Percentiles rank a stretch among this genome's conserved stretches.
Conservation (phyloP, 164 flowering plant species). For the Protea cynaroides region DNA sequence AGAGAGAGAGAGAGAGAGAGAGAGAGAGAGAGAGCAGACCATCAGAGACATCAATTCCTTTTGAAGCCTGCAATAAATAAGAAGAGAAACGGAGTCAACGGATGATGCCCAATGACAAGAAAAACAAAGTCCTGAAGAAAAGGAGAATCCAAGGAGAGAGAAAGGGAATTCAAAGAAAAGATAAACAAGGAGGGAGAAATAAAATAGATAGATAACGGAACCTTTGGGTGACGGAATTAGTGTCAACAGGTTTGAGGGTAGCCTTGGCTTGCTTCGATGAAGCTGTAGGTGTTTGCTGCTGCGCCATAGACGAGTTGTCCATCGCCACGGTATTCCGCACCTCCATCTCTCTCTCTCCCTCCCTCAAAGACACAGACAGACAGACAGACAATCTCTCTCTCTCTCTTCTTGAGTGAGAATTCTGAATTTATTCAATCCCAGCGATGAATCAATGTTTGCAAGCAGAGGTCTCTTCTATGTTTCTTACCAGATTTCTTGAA, state of each 20-base stretch:
- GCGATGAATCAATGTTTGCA: no score
- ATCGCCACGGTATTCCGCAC: slow-evolving; percentile 28
- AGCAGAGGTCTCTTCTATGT: no score
- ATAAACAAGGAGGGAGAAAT: slow-evolving; percentile 4
- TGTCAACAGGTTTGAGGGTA: slow-evolving; percentile 35
- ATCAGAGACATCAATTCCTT: slow-evolving; percentile 68
- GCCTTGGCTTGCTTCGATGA: slow-evolving; percentile 39
- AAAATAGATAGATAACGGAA: neutral
- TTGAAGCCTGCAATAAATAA: slow-evolving; percentile 41
- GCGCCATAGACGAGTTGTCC: slow-evolving; percentile 28
- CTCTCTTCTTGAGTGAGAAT: no score
- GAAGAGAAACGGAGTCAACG: neutral
- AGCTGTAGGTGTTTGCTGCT: slow-evolving; percentile 18
- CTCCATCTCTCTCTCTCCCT: slow-evolving; percentile 24
- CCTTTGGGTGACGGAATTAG: slow-evolving; percentile 57
- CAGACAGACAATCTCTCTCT: neutral
- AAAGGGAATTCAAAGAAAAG: neutral
- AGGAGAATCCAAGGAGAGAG: no score
- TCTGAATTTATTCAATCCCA: no score
- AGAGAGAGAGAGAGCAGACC: slow-evolving; percentile 23
- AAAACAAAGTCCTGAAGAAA: neutral
- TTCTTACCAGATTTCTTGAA: neutral
- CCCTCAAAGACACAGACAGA: no score
- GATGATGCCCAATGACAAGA: neutral
- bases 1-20: slow-evolving; percentile 1